A percentile compares a stretch with the other conserved stretches of the same genome.
phyloP scores from a whole-genome alignment of 139 green algal genomes.

The Pycnococcus provasolii region DNA sequence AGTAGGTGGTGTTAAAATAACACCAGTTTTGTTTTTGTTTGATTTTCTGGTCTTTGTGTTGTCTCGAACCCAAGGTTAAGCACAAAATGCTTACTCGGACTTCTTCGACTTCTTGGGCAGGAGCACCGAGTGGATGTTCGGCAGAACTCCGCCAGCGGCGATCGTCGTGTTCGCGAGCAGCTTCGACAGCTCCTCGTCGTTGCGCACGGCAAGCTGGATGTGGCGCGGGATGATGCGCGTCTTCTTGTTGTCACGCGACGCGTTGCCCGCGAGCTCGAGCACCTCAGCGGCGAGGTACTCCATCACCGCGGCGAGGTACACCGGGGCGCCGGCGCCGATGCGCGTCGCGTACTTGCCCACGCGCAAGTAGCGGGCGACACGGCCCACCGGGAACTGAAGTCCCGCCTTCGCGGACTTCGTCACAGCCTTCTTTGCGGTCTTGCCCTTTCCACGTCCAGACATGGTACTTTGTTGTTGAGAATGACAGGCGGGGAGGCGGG shows the following conservation, averaged over 20 bases:
- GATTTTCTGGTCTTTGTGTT: no score
- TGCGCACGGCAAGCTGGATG: slow-evolving; percentile 48
- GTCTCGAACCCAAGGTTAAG: no score
- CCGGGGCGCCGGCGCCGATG: slow-evolving; percentile 52
- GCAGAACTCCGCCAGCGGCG: slow-evolving; percentile 64
- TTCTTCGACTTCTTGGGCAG: slow-evolving; percentile 73
- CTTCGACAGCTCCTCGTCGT: slow-evolving; percentile 52
- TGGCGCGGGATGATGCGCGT: slow-evolving; percentile 54
- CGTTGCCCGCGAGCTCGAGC: slow-evolving; percentile 59
- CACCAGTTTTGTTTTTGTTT: no score
- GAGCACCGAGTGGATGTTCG: slow-evolving; percentile 81
- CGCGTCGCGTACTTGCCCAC: slow-evolving; percentile 67
- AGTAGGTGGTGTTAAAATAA: no score
- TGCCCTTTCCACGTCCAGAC: slow-evolving; percentile 58
- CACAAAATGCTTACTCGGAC: slow-evolving; percentile 30
- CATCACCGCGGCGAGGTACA: slow-evolving; percentile 68
- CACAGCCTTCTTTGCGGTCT: slow-evolving; percentile 64
- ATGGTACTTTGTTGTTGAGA: slow-evolving; percentile 29
- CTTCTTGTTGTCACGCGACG: slow-evolving; percentile 72
- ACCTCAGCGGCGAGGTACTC: slow-evolving; percentile 79
- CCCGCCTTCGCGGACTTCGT: slow-evolving; percentile 72
- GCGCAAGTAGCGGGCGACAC: slow-evolving; percentile 73
- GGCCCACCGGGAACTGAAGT: slow-evolving; percentile 78
- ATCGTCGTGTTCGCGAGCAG: slow-evolving; percentile 66
- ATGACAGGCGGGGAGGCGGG: no score